Evolutionary conservation across 768 basidiomycete genomes (phyloP).

Genomic region (Baorangia bicolor): DNA sequence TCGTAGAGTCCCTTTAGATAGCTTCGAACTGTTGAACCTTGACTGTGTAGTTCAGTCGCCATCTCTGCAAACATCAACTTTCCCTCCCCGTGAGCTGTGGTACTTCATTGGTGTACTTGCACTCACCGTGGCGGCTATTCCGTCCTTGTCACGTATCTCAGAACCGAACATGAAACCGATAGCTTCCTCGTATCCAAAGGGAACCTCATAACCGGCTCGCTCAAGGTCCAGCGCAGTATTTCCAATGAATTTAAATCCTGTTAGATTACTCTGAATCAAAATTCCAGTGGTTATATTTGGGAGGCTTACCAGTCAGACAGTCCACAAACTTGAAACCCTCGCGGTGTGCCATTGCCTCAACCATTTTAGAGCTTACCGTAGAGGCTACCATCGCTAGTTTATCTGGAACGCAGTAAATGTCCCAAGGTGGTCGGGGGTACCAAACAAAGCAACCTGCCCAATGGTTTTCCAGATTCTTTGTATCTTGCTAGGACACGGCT

Average conservation of each 20-base stretch:
- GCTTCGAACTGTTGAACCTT: slow-evolving; percentile 52
- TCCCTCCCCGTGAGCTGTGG: neutral
- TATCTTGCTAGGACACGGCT: slow-evolving; percentile 44
- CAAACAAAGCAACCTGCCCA: slow-evolving; percentile 33
- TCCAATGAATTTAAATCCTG: slow-evolving; percentile 90
- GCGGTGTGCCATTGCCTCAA: slow-evolving; percentile 66
- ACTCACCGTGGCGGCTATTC: slow-evolving; percentile 75
- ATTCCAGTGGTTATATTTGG: neutral
- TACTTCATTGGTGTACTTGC: neutral
- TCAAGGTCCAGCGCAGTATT: slow-evolving; percentile 73
- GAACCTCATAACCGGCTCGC: slow-evolving; percentile 64
- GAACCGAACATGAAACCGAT: slow-evolving; percentile 89
- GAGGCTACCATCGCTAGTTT: slow-evolving; percentile 86
- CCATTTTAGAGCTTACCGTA: slow-evolving; percentile 89
- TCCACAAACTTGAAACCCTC: slow-evolving; percentile 87
- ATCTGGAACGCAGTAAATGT: slow-evolving; percentile 37
- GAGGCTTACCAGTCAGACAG: slow-evolving; percentile 68
- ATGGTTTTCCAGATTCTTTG: slow-evolving; percentile 43
- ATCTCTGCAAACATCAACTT: slow-evolving; percentile 72
- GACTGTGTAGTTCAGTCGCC: slow-evolving; percentile 46
- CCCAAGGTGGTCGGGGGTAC: slow-evolving; percentile 41
- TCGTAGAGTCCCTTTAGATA: slow-evolving; percentile 65
- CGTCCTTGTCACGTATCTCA: slow-evolving; percentile 83
- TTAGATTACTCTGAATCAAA: slow-evolving; percentile 1
- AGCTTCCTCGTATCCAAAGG: slow-evolving; percentile 89